Base-by-base conservation (phyloP, 2,329 filamentous ascomycete species). In the Colletotrichum filicis region DNA sequence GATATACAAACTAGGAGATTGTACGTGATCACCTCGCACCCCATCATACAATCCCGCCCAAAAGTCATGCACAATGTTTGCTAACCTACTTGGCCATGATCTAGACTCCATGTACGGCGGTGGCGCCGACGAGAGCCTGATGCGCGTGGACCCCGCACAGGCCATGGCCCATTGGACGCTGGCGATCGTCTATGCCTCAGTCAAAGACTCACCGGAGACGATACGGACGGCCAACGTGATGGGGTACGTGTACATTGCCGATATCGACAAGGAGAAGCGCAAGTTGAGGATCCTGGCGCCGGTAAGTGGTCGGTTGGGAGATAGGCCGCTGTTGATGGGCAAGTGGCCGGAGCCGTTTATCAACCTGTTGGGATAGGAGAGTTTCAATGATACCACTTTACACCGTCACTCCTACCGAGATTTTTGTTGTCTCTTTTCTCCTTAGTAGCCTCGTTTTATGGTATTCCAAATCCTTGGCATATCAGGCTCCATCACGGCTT, bases 181-280 rank as follows among this genome's bases (percentile, higher is more conserved):
- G 9, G 95, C 96, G 0, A 92, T 99, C 66, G 95, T 97, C 82
- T 92, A 95, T 79, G 95, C 93, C 58, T 88, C 90, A 2, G 83
- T 90, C 0, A 91, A 89, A 59, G 95, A 97, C 74, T 85, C 89
- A 1, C 89, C 93, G 7, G 91, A 94, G 60, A 89, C 90, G 1
- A 92, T 98, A 57, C 90, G 94, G 14, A 93, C 95, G 77, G 92
- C 95, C 8, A 93, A 92, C 68, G 92, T 98, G 35, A 93, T 97
- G 89, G 97, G 97, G 0, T 99, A 97, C 79, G 89, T 98, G 35
- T 98, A 98, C 79, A 93, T 98, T 19, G 93, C 94, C 1, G 94
- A 98, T 74, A 94, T 98, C 4, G 95, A 99, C 79, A 93, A 94
- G 79, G 92, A 93, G 77, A 93, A 93, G 81, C 91, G 91, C 76